Evolutionary conservation across 768 basidiomycete genomes (phyloP).

Genomic region (Leccinum boreale): DNA sequence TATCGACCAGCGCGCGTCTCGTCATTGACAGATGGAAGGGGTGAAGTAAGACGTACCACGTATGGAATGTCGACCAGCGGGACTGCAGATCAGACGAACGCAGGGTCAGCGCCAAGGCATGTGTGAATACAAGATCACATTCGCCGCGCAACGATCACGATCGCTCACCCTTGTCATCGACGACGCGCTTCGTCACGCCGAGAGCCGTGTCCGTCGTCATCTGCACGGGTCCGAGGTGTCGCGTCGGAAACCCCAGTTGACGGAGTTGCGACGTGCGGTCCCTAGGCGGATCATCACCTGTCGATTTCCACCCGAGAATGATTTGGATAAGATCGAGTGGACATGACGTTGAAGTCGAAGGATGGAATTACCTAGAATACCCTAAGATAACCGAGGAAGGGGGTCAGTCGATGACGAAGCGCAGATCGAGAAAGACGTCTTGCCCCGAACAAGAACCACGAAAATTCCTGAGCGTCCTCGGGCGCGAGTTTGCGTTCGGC

Average conservation of each 20-base stretch:
- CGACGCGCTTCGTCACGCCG: slow-evolving; percentile 83
- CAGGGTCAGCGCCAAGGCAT: neutral
- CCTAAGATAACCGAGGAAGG: slow-evolving; percentile 34
- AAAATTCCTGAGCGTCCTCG: slow-evolving; percentile 76
- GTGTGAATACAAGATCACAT: neutral
- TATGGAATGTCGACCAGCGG: slow-evolving; percentile 71
- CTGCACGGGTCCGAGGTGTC: slow-evolving; percentile 84
- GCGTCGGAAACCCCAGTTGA: slow-evolving; percentile 77
- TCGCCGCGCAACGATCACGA: neutral
- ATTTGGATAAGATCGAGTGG: neutral
- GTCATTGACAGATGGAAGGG: neutral
- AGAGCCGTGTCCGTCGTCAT: slow-evolving; percentile 99
- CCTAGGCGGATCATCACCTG: slow-evolving; percentile 93
- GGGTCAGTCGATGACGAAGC: neutral
- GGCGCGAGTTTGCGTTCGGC: slow-evolving; percentile 68
- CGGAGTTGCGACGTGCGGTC: slow-evolving; percentile 91
- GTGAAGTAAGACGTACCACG: slow-evolving; percentile 42
- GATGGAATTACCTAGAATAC: slow-evolving; percentile 49
- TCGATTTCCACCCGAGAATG: neutral
- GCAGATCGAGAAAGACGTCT: slow-evolving; percentile 21
- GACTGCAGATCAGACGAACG: slow-evolving; percentile 39
- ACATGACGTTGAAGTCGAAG: neutral
- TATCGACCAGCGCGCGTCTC: neutral
- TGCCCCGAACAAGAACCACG: slow-evolving; percentile 90
- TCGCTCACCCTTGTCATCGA: slow-evolving; percentile 63